phyloP scores from a whole-genome alignment of 2,329 filamentous ascomycete genomes.

The Fusarium penzigii region DNA sequence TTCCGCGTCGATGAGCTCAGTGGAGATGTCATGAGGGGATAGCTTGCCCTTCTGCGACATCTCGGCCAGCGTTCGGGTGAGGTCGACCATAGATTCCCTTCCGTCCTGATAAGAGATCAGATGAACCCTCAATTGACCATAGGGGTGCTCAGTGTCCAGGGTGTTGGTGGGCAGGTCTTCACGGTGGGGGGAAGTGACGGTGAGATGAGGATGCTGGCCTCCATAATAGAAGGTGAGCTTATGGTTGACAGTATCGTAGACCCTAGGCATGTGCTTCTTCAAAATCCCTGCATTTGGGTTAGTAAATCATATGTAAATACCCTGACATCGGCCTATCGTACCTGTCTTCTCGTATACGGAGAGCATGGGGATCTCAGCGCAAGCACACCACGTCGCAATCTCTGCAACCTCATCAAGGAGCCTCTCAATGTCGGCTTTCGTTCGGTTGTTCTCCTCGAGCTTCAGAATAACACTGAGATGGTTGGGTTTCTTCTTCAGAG shows the following conservation, averaged over 20 bases:
- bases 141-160: slow-evolving; percentile 30
- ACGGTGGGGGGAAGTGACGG: slow-evolving; percentile 49
- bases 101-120: slow-evolving; percentile 88
- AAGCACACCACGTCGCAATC: slow-evolving; percentile 88
- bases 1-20: slow-evolving; percentile 86
- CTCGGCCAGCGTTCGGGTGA: slow-evolving; percentile 90
- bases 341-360: slow-evolving; percentile 93
- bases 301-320: slow-evolving; percentile 2
- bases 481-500: slow-evolving; percentile 71
- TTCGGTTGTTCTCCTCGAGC: slow-evolving; percentile 67
- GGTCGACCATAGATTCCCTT: slow-evolving; percentile 88
- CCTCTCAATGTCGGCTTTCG: slow-evolving; percentile 75
- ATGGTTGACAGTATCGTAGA: slow-evolving; percentile 75
- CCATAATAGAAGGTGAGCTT: slow-evolving; percentile 91
- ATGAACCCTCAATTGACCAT: slow-evolving; percentile 60
- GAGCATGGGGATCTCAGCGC: slow-evolving; percentile 81
- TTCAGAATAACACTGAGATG: slow-evolving; percentile 87
- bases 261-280: slow-evolving; percentile 84
- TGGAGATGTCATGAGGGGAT: slow-evolving; percentile 75
- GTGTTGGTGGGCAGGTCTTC: slow-evolving; percentile 34
- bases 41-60: slow-evolving; percentile 94
- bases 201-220: slow-evolving; percentile 68
- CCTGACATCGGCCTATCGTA: slow-evolving; percentile 41
- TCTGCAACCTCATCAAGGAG: slow-evolving; percentile 90
- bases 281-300: slow-evolving; percentile 64